Base-by-base conservation (phyloP, 208 protist species). In the Blechomonas ayalai region DNA sequence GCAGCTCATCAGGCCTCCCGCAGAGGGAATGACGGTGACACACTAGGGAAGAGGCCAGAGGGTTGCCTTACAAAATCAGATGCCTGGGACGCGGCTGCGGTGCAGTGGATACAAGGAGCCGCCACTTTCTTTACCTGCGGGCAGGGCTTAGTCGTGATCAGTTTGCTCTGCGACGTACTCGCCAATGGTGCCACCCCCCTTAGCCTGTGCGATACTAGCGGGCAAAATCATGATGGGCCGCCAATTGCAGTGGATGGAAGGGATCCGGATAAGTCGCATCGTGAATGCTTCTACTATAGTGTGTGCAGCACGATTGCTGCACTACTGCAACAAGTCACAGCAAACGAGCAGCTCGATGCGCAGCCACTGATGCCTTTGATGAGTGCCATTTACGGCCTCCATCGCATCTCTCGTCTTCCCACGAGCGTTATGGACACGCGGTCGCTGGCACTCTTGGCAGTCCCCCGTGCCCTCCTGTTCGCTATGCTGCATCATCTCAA, bases 141-240 rank as follows among this genome's bases (percentile, higher is more conserved):
- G 0, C 85, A 94, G 58, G 52, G 62, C 23, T 53, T 94, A 9
- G 66, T 90, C 18, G 46, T 90, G 0, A 47, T 82, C 15, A 70
- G 68, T 23, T 79, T 90, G 38, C 46, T 94, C 19, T 80, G 63
- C 35, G 81, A 94, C 26, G 61, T 89, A 2, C 55, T 80, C 26
- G n/a, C n/a, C n/a, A n/a, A 18, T 36, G 28, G 27, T 23, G 23
- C 13, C 27, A 0, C n/a, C 27, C 27, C 6, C 9, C 13, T 10
- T n/a, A 34, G 31, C 19, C 15, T 20, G 0, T 25, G 4, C 9
- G 5, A 38, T 9, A 4, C n/a, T 23, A n/a, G n/a, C n/a, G n/a
- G n/a, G n/a, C n/a, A n/a, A n/a, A n/a, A n/a, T n/a, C n/a, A n/a
- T n/a, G n/a, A n/a, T n/a, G n/a, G n/a, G n/a, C n/a, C n/a, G n/a